Conservation (phyloP, 2,329 filamentous ascomycete species). For the Orbilia quercus region DNA sequence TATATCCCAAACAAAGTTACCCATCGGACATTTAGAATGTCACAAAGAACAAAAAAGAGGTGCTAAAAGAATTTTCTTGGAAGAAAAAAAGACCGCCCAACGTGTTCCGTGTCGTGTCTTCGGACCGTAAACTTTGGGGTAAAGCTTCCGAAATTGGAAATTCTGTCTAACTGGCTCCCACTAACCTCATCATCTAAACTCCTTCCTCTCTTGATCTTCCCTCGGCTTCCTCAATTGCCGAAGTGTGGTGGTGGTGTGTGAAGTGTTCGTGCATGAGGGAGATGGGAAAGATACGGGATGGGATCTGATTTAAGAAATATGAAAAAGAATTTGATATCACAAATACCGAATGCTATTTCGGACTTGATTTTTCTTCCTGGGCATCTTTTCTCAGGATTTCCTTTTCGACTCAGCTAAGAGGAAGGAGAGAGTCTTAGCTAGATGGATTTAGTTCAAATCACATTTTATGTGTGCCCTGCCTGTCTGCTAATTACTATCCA, state of each 20-base stretch:
- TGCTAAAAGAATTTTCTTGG: no score
- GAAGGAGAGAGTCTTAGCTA: no score
- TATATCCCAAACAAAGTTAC: no score
- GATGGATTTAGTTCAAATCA: no score
- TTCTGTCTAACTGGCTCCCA: conserved; percentile 11
- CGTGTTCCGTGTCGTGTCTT: neutral
- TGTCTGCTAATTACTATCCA: neutral
- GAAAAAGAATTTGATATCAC: conserved; percentile 24
- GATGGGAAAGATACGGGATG: neutral
- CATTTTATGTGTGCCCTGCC: no score
- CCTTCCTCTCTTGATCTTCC: conserved; percentile 1
- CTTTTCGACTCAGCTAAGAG: no score
- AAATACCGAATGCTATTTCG: neutral
- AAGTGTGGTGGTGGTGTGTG: conserved; percentile 22
- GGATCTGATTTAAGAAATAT: no score
- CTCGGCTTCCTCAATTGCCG: conserved; percentile 3
- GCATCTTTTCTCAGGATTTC: no score
- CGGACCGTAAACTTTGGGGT: conserved; percentile 12
- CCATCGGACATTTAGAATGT: no score
- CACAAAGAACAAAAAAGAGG: no score
- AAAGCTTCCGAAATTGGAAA: conserved; percentile 20
- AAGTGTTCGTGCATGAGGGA: conserved; percentile 33
- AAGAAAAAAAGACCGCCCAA: no score
- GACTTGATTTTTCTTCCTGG: no score
- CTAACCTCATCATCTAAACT: neutral